Conservation (phyloP, 768 basidiomycete species). For the Tephrocybe sp. region DNA sequence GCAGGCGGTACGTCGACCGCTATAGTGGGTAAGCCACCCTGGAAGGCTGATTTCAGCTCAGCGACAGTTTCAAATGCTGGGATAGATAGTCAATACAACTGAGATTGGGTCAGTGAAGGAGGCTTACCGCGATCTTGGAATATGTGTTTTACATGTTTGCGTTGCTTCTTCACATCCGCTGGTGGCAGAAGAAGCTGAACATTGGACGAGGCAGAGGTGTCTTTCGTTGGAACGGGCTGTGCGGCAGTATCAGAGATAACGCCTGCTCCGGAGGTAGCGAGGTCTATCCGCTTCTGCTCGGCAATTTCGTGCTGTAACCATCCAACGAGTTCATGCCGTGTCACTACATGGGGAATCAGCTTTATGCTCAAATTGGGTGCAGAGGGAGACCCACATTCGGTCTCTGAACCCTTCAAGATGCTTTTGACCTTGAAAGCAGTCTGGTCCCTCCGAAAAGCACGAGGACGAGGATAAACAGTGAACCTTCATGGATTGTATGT, state of each 20-base stretch:
- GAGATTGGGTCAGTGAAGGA: not conserved
- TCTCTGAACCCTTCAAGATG: slow-evolving; percentile 73
- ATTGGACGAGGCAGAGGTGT: slow-evolving; percentile 34
- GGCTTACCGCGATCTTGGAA: slow-evolving; percentile 63
- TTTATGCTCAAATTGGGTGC: not conserved
- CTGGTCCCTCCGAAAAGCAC: slow-evolving; percentile 54
- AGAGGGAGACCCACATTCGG: slow-evolving; percentile 50
- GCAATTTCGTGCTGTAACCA: slow-evolving; percentile 77
- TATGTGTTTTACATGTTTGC: slow-evolving; percentile 68
- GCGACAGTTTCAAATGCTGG: slow-evolving; percentile 62
- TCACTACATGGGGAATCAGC: slow-evolving; percentile 24
- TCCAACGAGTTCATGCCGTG: slow-evolving; percentile 66
- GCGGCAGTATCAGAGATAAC: slow-evolving; percentile 35
- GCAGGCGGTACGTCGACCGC: slow-evolving; percentile 63
- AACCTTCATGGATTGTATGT: slow-evolving; percentile 28
- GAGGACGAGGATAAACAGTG: slow-evolving; percentile 47
- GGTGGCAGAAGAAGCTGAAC: slow-evolving; percentile 70
- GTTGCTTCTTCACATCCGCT: slow-evolving; percentile 68
- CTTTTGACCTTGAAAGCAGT: slow-evolving; percentile 81
- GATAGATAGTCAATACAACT: not conserved
- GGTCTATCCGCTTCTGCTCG: slow-evolving; percentile 76
- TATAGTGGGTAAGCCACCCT: slow-evolving; percentile 62
- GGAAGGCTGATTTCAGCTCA: slow-evolving; percentile 56
- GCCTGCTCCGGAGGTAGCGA: slow-evolving; percentile 57
- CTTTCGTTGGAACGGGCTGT: slow-evolving; percentile 35